Base-by-base conservation (phyloP, 441 rosid genomes). In the Bocquillonia castaneifolia region DNA sequence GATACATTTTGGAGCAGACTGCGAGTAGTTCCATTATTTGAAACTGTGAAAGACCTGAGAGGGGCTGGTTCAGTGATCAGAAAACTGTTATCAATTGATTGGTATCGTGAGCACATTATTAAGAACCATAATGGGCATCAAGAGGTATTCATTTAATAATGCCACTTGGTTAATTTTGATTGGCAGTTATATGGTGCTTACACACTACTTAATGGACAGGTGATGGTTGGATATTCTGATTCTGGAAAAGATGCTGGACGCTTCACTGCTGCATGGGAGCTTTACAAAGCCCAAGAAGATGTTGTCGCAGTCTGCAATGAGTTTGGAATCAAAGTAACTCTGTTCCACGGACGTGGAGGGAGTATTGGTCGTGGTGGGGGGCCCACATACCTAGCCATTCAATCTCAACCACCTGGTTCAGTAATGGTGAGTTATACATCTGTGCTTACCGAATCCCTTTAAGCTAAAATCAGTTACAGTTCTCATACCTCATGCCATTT, bases 351-450 rank as follows among this genome's bases (percentile, higher is more conserved):
- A 31, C 92, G 97, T 71, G 98, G 98, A 67, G 97, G 97, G 55
- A 93, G 98, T 75, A 89, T 93, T 36, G 97, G 97, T 63, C 97
- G 96, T 59, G 98, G 97, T 66, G 98, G 98, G 69, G 98, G 97
- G 61, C 98, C 97, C 29, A 93, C 98, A 53, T 89, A 93, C 79
- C 87, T 93, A 9, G 96, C 98, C 66, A 93, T 93, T 76, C 98
- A 93, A 68, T 93, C 97, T 74, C 98, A 91, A 67, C 96, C 94
- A 15, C 98, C 98, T 23, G 98, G 98, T 73, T 93, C 98, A 62
- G 92, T 93, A 59, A 90, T 91, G 98, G 98, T 92, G 69, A 84
- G 95, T 77, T 59, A 36, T 48, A 23, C 70, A 36, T 70, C 31
- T 52, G 10, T 18, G 40, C 47, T 0, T n/a, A 9, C 37, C 26